phyloP scores from a whole-genome alignment of 2,329 filamentous ascomycete genomes.

The Colletotrichum sp. region DNA sequence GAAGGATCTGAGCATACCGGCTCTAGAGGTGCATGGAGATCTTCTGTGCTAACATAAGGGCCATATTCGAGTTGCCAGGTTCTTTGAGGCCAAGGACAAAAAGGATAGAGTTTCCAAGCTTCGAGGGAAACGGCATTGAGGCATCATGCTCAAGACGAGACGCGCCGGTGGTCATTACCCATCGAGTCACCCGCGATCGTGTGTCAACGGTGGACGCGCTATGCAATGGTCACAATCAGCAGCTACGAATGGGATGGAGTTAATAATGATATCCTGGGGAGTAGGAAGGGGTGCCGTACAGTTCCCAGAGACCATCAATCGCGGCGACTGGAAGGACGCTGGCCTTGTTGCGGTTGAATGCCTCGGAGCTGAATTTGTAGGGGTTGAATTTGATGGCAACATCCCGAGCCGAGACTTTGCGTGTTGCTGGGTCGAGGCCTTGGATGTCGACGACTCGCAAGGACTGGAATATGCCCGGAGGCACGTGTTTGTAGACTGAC shows the following conservation, averaged over 20 bases:
- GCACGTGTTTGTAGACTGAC: constrained; percentile 1
- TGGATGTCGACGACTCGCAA: constrained; percentile 14
- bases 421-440: constrained; percentile 5
- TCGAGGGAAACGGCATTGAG: too few species aligned
- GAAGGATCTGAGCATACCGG: background rate
- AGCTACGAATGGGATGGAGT: background rate
- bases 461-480: constrained; percentile 8
- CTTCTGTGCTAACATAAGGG: background rate
- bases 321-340: background rate
- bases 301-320: constrained; percentile 9
- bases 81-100: background rate
- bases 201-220: background rate
- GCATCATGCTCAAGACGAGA: background rate
- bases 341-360: background rate
- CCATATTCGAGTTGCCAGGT: background rate
- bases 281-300: background rate
- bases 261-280: background rate
- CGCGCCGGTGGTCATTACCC: background rate
- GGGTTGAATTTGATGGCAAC: constrained; percentile 13
- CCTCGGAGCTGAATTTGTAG: background rate
- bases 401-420: background rate
- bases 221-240: background rate
- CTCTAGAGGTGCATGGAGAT: background rate
- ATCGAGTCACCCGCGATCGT: background rate
- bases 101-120: background rate